A percentile compares a stretch with the other conserved stretches of the same genome.
Evolutionary conservation across 768 basidiomycete species (phyloP).

Genomic region (Pleurotus sapidus): DNA sequence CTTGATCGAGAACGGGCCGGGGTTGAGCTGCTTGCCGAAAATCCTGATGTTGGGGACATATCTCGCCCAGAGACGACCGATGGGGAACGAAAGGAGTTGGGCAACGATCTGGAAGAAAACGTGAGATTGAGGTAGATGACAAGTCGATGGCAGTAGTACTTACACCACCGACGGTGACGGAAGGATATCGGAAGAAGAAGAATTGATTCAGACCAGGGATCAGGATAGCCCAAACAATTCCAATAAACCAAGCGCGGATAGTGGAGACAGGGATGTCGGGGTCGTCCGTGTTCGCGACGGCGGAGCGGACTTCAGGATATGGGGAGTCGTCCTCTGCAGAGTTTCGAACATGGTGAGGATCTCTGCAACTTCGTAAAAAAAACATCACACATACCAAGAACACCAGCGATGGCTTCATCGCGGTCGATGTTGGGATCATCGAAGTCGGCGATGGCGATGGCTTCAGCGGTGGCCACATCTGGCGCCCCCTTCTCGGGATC

Average conservation of each 20-base stretch:
- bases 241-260: constrained; percentile 69
- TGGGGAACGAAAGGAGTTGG: constrained; percentile 66
- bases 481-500: constrained; percentile 24
- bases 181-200: constrained; percentile 75
- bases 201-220: constrained; percentile 70
- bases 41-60: constrained; percentile 50
- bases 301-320: constrained; percentile 56
- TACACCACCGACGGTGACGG: constrained; percentile 55
- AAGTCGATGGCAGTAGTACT: constrained; percentile 12
- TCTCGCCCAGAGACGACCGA: constrained; percentile 58
- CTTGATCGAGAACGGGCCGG: constrained; percentile 74
- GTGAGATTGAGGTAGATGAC: constrained; percentile 13
- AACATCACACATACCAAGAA: constrained; percentile 29
- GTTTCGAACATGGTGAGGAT: constrained; percentile 3
- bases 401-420: constrained; percentile 31
- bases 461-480: constrained; percentile 1
- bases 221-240: constrained; percentile 68
- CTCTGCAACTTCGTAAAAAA: constrained; percentile 12
- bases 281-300: constrained; percentile 64
- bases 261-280: constrained; percentile 59
- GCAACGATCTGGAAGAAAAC: constrained; percentile 47
- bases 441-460: constrained; percentile 22
- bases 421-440: constrained; percentile 44
- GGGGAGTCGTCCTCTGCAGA: constrained; percentile 45
- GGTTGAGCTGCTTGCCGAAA: constrained; percentile 53